A percentile compares a stretch with the other conserved stretches of the same genome.
Conservation (phyloP, 228 moss, liverwort and hornwort species). For the Sphagnum magellanicum region DNA sequence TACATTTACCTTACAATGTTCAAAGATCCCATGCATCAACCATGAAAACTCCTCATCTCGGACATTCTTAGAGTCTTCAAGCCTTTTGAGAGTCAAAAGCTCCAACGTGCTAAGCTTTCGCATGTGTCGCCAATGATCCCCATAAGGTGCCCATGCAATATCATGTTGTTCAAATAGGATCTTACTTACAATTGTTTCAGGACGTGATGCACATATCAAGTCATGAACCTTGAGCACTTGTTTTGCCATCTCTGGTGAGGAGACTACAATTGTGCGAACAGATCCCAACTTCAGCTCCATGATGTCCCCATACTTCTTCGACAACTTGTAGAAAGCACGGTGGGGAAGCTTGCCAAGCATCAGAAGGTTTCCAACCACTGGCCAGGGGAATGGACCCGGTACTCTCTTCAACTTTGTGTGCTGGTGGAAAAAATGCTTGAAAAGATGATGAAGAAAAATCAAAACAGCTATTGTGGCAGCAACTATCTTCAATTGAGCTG, state of each 20-base stretch:
- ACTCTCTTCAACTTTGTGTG: not conserved
- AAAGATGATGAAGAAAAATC: too few relatives aligned
- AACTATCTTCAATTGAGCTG: too few relatives aligned
- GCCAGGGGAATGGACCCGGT: slow-evolving; percentile 12
- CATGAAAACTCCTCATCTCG: slow-evolving; percentile 1
- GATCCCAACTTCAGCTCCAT: slow-evolving; percentile 9
- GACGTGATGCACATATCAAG: slow-evolving; percentile 5
- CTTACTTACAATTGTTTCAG: not conserved
- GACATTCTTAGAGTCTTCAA: slow-evolving; percentile 1
- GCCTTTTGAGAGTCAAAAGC: slow-evolving; percentile 1
- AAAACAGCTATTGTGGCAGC: too few relatives aligned
- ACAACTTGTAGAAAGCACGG: not conserved
- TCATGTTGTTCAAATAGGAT: not conserved
- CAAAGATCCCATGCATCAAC: slow-evolving; percentile 1
- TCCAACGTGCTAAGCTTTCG: slow-evolving; percentile 3
- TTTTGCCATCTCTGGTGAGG: slow-evolving; percentile 3
- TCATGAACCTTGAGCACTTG: slow-evolving; percentile 4
- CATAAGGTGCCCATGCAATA: slow-evolving; percentile 4
- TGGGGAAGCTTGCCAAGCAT: slow-evolving; percentile 3
- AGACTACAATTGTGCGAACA: slow-evolving; percentile 4
- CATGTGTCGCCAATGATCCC: slow-evolving; percentile 4
- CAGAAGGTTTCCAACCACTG: slow-evolving; percentile 4
- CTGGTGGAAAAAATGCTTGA: too few relatives aligned
- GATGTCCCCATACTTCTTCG: slow-evolving; percentile 9
- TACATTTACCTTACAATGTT: not conserved